Evolutionary conservation across 352 stramenopile genomes (phyloP), one percentile per base, ranked within the genome.

Genomic region (Phytophthora idaei): DNA sequence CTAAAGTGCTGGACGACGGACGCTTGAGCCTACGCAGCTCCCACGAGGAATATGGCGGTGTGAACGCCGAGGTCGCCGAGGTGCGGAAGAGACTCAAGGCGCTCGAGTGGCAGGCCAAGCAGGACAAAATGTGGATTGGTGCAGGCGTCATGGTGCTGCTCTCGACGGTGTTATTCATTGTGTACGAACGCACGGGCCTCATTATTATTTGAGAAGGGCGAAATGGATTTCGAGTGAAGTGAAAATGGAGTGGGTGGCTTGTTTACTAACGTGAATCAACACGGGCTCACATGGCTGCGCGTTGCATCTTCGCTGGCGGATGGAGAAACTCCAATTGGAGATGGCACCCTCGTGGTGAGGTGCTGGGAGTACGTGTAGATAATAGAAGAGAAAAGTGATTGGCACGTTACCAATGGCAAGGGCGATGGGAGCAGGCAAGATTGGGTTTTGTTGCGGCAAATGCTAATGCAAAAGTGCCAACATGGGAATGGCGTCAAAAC

Each of bases 41-140:
- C 5, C 82, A 87, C 49, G 63, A 85, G 28, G 84, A 94, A 52
- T 92, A 79, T 47, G 69, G 73, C 14, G 73, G 72, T 45, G 79
- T 92, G 3, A 80, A 87, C 29, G 65, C 79, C 1, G 79, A 92
- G 61, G 78, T 94, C 27, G 64, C 37, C 1, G 68, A 83, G 60
- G 83, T 94, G 42, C 68, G 76, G 2, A 81, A 87, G 64, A 71
- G 73, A 12, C 73, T 94, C n/a, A 88, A 85, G 63, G 73, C 70
- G 12, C 73, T 75, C 28, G 59, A 92, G 76, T 94, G 86, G 86
- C 86, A 94, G 48, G 83, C 86, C 11, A 83, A 68, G 8, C 81
- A 90, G 59, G 86, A 94, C 61, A 78, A 79, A 45, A 82, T 94
- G 74, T 94, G 86, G 84, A 94, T 94, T 52, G 81, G 67, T 7